Evolutionary conservation across 257 asterid genomes (phyloP).

Genomic region (Ilex asprella): DNA sequence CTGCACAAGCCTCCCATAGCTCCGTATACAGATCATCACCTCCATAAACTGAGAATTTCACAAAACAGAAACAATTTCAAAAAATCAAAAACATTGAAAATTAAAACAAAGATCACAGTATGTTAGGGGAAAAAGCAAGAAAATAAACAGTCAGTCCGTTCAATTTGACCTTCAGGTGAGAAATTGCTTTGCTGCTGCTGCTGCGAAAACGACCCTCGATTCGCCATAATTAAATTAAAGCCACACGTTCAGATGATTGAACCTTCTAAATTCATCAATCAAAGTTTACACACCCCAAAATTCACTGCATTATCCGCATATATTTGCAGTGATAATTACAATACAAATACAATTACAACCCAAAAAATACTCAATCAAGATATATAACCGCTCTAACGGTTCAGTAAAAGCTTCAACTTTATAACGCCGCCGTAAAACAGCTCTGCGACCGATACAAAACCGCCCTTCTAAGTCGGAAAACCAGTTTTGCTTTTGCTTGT

Average conservation of each 20-base stretch:
- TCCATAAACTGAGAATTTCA: conserved; percentile 27
- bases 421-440: not conserved
- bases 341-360: not conserved
- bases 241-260: not conserved
- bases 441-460: not conserved
- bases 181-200: conserved; percentile 20
- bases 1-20: conserved; percentile 95
- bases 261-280: conserved; percentile 9
- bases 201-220: conserved; percentile 23
- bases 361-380: too few species aligned
- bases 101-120: not conserved
- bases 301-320: conserved; percentile 9
- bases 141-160: not conserved
- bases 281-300: conserved; percentile 5
- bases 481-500: not conserved
- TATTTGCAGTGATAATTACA: not conserved
- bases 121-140: too few species aligned
- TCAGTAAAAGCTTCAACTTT: not conserved
- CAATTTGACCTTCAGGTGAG: conserved; percentile 20
- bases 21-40: conserved; percentile 58
- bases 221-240: conserved; percentile 21
- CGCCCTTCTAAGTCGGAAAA: not conserved
- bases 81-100: not conserved
- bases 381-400: not conserved
- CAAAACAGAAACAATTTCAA: conserved; percentile 3